Evolutionary conservation across 257 asterid species (phyloP), one percentile per base, ranked within the genome.

Genomic region (Knoxia roxburghii): DNA sequence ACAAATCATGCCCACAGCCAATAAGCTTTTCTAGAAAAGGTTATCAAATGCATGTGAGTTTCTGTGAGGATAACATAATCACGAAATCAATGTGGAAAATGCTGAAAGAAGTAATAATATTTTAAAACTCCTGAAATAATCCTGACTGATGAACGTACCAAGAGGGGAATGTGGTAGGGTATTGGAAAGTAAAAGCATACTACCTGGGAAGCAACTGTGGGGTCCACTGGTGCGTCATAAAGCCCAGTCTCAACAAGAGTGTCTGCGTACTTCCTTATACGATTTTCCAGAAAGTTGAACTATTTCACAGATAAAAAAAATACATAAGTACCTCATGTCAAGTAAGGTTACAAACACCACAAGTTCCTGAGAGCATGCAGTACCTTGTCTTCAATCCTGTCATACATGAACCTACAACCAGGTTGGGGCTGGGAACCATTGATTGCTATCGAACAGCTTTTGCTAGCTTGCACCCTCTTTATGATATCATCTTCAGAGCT

Each of bases 1-100:
- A 70, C 99, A 90, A 74, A 94, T 81, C 96, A 94, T 84, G 83
- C 99, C 99, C 76, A 94, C 95, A 68, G 97, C 81, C 83, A 94
- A 87, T 66, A 94, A 73, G 51, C 87, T 84, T 85, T 75, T 82
- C 97, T 94, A 95, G 64, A 78, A 79, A 70, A 64, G 10, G 70
- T 53, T 53, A 45, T 63, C 54, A 56, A 70, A 78, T 61, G 66
- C 70, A 63, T 66, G 75, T 41, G 68, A 24, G 56, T 57, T 55
- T 64, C 51, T 56, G 35, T 24, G 40, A 76, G 52, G 67, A 66
- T 62, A n/a, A 64, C 70, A 54, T 53, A 43, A 54, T 29, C 37
- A 72, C 30, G 63, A 67, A 65, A 61, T 17, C 11, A 75, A 68
- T 21, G 17, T 11, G 14, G 58, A 60, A 59, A 45, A 35, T 57